Evolutionary conservation across 495 filamentous ascomycete species (phyloP).

Genomic region (Tuber melanosporum): DNA sequence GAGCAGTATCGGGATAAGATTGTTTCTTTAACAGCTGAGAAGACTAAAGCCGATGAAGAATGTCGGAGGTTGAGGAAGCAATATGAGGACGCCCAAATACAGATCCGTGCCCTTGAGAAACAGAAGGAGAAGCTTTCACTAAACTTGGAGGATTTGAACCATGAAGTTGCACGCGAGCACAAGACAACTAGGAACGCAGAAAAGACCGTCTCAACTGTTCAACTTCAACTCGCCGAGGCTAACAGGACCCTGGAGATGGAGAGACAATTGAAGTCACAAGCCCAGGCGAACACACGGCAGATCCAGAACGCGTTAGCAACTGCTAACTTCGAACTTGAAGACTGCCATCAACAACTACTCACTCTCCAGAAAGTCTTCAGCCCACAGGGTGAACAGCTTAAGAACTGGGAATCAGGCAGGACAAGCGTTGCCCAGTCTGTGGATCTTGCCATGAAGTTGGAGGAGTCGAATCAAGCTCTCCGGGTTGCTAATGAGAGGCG

Average conservation of each 20-base stretch:
- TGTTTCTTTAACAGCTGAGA: slow-evolving; percentile 71
- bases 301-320: slow-evolving; percentile 70
- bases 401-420: slow-evolving; percentile 58
- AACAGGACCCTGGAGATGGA: slow-evolving; percentile 89
- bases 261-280: slow-evolving; percentile 73
- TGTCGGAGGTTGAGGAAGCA: slow-evolving; percentile 73
- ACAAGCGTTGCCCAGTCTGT: slow-evolving; percentile 52
- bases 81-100: slow-evolving; percentile 78
- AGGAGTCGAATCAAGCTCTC: slow-evolving; percentile 77
- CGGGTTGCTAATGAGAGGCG: slow-evolving; percentile 80
- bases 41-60: slow-evolving; percentile 75
- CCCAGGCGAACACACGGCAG: slow-evolving; percentile 76
- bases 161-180: slow-evolving; percentile 84
- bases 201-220: slow-evolving; percentile 74
- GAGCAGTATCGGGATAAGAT: slow-evolving; percentile 79
- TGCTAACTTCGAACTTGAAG: slow-evolving; percentile 68
- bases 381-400: slow-evolving; percentile 58
- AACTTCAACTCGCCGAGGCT: slow-evolving; percentile 76
- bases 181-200: slow-evolving; percentile 87
- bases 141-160: slow-evolving; percentile 84
- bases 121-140: slow-evolving; percentile 91
- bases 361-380: slow-evolving; percentile 79
- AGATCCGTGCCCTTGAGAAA: slow-evolving; percentile 81
- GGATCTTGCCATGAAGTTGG: slow-evolving; percentile 80
- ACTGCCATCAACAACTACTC: slow-evolving; percentile 71